Conservation (phyloP, 805 yeast species). For the Metschnikowia similis region DNA sequence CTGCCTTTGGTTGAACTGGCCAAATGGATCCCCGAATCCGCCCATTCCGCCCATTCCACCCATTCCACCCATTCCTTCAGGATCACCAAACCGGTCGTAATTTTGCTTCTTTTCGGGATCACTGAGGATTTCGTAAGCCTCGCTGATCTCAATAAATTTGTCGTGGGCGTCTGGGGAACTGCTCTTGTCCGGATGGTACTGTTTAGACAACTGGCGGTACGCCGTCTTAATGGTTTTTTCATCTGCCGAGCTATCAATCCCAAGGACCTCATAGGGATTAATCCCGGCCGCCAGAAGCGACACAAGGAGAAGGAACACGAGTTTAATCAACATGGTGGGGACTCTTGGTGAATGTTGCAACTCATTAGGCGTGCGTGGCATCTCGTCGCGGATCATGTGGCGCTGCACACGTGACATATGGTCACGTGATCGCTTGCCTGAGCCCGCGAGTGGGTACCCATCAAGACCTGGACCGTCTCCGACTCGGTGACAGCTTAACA, state of each 20-base stretch:
- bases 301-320: slow-evolving; percentile 5
- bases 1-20: slow-evolving; percentile 38
- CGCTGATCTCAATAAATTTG: slow-evolving; percentile 85
- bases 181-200: slow-evolving; percentile 94
- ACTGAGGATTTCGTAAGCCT: slow-evolving; percentile 82
- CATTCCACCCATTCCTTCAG: slow-evolving; percentile 34
- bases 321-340: neutral
- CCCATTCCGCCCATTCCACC: slow-evolving; percentile 20
- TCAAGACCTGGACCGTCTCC: neutral
- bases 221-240: slow-evolving; percentile 85
- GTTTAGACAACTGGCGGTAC: slow-evolving; percentile 73
- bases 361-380: neutral
- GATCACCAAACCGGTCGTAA: slow-evolving; percentile 77
- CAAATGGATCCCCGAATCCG: slow-evolving; percentile 50
- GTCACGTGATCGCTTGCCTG: neutral
- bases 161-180: slow-evolving; percentile 79
- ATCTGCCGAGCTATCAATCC: slow-evolving; percentile 61
- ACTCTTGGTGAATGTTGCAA: neutral
- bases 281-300: slow-evolving; percentile 19
- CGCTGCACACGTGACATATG: neutral
- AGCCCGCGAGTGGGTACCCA: too few relatives aligned
- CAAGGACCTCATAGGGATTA: slow-evolving; percentile 62
- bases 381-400: neutral
- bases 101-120: slow-evolving; percentile 63
- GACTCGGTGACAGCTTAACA: neutral